phyloP scores from a whole-genome alignment of 306 rosid genomes.

The Pyrus betulifolia region DNA sequence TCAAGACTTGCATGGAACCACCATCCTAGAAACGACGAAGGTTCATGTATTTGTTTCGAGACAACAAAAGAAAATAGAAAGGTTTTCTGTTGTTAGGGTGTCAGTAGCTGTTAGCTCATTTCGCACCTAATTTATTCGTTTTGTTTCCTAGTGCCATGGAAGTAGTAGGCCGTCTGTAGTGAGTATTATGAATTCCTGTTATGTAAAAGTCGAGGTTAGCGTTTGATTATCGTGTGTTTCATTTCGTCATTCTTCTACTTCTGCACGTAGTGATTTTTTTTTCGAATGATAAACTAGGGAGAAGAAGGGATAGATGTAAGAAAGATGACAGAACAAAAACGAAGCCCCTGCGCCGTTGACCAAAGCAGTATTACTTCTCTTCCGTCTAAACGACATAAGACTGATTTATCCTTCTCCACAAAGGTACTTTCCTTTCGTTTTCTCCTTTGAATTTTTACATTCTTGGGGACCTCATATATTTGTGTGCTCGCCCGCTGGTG shows the following conservation, averaged over 20 bases:
- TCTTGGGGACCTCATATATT: neutral
- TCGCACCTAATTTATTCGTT: neutral
- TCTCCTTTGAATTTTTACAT: neutral
- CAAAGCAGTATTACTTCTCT: constrained; percentile 55
- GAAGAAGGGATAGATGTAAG: constrained; percentile 71
- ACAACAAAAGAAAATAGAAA: neutral
- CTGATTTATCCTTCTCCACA: constrained; percentile 61
- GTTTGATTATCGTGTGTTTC: neutral
- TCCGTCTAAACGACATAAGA: constrained; percentile 82
- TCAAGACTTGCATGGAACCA: neutral
- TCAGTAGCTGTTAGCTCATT: neutral
- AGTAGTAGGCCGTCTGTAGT: neutral
- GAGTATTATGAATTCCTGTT: neutral
- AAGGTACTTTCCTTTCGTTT: constrained; percentile 47
- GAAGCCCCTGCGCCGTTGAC: constrained; percentile 77
- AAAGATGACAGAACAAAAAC: constrained; percentile 78
- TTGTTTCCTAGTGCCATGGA: neutral
- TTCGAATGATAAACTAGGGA: constrained; percentile 27
- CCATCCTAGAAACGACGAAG: neutral
- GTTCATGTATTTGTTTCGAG: neutral
- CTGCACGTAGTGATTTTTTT: constrained; percentile 3
- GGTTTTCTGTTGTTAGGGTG: neutral
- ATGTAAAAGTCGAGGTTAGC: neutral
- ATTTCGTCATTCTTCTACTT: neutral
- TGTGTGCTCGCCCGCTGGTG: too few relatives aligned